Evolutionary conservation across 2,329 filamentous ascomycete genomes (phyloP).

Genomic region (Laburnicola sp.): DNA sequence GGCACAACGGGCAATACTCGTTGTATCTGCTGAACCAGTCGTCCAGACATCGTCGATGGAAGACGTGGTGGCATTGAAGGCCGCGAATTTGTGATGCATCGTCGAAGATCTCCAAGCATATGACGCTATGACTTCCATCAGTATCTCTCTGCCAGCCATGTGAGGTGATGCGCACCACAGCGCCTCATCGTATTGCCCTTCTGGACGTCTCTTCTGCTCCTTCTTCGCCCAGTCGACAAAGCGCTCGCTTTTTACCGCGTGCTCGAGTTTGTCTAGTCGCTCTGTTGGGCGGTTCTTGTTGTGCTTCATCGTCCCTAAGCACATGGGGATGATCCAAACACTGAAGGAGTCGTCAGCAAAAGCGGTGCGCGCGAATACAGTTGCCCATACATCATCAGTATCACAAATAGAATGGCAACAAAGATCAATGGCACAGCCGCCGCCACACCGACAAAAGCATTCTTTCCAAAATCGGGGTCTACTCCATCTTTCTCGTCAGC

Average conservation of each 20-base stretch:
- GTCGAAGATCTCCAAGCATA: constrained; percentile 43
- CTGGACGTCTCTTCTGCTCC: constrained; percentile 27
- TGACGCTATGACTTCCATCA: constrained; percentile 31
- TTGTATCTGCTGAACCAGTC: constrained; percentile 44
- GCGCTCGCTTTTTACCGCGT: constrained; percentile 33
- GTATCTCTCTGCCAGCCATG: not conserved
- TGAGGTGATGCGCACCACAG: constrained; percentile 27
- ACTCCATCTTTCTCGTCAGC: too few species aligned
- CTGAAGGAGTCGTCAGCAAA: constrained; percentile 21
- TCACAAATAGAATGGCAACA: constrained; percentile 22
- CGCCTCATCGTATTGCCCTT: constrained; percentile 19
- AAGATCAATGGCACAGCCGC: not conserved
- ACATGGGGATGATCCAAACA: constrained; percentile 26
- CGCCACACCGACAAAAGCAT: not conserved
- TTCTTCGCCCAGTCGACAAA: constrained; percentile 40
- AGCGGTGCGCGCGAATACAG: not conserved
- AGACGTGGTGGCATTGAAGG: constrained; percentile 42
- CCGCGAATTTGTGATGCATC: constrained; percentile 40
- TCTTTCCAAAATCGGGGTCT: too few species aligned
- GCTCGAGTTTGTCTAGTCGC: constrained; percentile 38
- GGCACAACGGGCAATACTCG: constrained; percentile 46
- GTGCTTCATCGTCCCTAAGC: constrained; percentile 13
- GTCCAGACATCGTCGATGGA: constrained; percentile 43
- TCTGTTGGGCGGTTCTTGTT: constrained; percentile 31
- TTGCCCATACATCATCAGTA: constrained; percentile 35